These are phyloP conservation scores for Apiotrichum mycotoxinovorans DNA, from an alignment of 1,284 basidiomycete genomes.

Conservation along the genomic window DNA sequence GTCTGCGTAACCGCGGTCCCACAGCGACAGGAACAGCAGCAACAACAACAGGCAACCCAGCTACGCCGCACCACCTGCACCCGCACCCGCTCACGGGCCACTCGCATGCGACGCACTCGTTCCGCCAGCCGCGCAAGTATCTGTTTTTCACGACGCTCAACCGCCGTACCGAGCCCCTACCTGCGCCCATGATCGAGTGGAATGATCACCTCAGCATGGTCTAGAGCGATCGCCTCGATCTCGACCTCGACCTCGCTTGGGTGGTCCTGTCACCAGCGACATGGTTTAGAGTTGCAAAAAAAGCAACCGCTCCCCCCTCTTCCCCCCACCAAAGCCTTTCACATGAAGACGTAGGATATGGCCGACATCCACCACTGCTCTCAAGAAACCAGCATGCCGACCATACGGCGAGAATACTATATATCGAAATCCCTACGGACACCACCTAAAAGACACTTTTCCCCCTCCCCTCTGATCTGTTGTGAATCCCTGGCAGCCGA, in stretches of 20 bases:
- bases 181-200: constrained; percentile 18
- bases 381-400: neutral
- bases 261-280: too few species aligned
- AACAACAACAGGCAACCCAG: neutral
- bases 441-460: neutral
- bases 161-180: constrained; percentile 4
- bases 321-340: too few species aligned
- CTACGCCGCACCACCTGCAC: constrained; percentile 2
- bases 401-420: neutral
- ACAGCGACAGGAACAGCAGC: neutral
- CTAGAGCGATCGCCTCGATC: neutral
- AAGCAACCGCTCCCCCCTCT: too few species aligned
- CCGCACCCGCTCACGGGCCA: constrained; percentile 1
- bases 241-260: neutral
- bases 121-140: constrained; percentile 1
- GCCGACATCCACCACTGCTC: neutral
- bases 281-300: too few species aligned
- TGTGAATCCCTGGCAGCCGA: too few species aligned
- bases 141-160: neutral
- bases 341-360: too few species aligned
- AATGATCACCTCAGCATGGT: constrained; percentile 28
- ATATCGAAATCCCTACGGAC: neutral
- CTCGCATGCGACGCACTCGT: neutral
- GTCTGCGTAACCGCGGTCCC: neutral
- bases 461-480: neutral